phyloP scores from a whole-genome alignment of 176 grass and related monocot species.

The Tillandsia leiboldiana region DNA sequence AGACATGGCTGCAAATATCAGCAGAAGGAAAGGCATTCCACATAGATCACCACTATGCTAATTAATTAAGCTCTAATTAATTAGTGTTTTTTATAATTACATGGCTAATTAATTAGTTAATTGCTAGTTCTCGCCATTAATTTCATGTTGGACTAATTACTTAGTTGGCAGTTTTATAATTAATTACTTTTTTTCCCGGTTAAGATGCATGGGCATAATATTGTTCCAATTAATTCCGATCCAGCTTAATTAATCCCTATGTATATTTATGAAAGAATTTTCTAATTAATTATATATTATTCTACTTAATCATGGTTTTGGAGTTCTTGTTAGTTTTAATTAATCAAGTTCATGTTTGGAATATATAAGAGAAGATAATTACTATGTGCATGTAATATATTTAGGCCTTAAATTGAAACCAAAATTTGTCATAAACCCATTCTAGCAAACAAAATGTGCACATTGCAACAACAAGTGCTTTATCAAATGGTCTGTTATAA shows the following conservation, averaged over 20 bases:
- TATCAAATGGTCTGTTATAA: no score
- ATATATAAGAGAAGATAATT: no score
- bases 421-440: no score
- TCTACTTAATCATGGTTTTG: constrained; percentile 23
- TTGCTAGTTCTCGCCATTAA: constrained; percentile 11
- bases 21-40: constrained; percentile 90
- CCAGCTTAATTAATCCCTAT: constrained; percentile 16
- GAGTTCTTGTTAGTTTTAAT: constrained; percentile 38
- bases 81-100: constrained; percentile 6
- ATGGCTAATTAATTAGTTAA: constrained; percentile 25
- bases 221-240: constrained; percentile 21
- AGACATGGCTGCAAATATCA: constrained; percentile 70
- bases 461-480: no score
- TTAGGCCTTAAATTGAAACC: no score
- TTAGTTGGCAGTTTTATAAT: constrained; percentile 34
- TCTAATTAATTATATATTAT: no score
- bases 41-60: constrained; percentile 92
- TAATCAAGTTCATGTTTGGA: constrained; percentile 1
- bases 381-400: no score
- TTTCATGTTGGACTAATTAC: constrained; percentile 4
- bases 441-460: no score
- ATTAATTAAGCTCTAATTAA: background rate
- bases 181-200: constrained; percentile 39
- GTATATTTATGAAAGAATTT: no score
- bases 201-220: constrained; percentile 15